Percentiles rank a stretch among this genome's conserved stretches.
phyloP scores from a whole-genome alignment of 1,284 basidiomycete genomes.

The Naganishia sp. region DNA sequence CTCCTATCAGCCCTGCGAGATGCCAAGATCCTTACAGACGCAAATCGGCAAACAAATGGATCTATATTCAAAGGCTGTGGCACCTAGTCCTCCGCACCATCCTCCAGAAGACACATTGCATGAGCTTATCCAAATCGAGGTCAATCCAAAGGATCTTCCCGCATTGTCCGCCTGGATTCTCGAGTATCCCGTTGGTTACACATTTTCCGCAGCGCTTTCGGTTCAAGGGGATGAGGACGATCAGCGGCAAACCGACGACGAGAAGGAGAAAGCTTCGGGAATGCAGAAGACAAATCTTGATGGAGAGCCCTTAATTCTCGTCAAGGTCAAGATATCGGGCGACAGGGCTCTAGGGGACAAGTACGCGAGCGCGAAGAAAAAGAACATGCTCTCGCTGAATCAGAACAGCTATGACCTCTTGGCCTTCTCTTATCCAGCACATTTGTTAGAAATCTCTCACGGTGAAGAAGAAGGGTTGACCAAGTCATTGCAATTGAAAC shows the following conservation, averaged over 20 bases:
- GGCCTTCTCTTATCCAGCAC: conserved; percentile 22
- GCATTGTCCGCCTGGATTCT: conserved; percentile 19
- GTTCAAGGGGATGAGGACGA: background rate
- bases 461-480: background rate
- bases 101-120: background rate
- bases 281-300: conserved; percentile 15
- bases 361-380: background rate
- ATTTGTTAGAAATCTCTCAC: background rate
- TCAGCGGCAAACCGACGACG: background rate
- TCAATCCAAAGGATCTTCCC: conserved; percentile 6
- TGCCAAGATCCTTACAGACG: background rate
- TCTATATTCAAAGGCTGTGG: background rate
- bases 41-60: background rate
- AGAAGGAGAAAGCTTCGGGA: background rate
- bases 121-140: background rate
- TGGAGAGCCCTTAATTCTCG: conserved; percentile 17
- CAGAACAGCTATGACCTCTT: conserved; percentile 14
- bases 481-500: background rate
- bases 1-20: background rate
- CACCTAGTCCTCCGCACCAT: background rate
- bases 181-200: conserved; percentile 22
- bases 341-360: conserved; percentile 7
- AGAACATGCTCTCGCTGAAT: background rate
- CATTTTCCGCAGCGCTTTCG: conserved; percentile 7
- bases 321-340: conserved; percentile 12